Conservation (phyloP, 192 early-diverging fungal genomes). For the Lobosporangium transversale region DNA sequence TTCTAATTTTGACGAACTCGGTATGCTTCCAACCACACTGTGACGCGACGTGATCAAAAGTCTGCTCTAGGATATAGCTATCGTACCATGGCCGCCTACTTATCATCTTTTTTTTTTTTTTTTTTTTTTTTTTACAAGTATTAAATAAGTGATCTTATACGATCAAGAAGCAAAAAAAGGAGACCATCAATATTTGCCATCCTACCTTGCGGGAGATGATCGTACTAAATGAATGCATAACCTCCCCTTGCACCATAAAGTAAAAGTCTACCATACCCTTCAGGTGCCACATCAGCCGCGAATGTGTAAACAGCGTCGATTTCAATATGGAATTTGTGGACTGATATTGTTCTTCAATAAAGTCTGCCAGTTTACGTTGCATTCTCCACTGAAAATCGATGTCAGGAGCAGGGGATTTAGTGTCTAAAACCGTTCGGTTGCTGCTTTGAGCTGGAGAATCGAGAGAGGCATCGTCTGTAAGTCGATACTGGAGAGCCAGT, state of each 20-base stretch:
- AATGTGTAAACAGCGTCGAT: conserved; percentile 20
- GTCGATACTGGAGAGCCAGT: conserved; percentile 16
- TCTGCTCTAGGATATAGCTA: conserved; percentile 27
- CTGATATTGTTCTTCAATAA: conserved; percentile 29
- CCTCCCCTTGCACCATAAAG: conserved; percentile 47
- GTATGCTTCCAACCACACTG: conserved; percentile 21
- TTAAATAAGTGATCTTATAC: too few relatives aligned
- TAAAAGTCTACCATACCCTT: conserved; percentile 44
- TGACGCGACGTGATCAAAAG: conserved; percentile 25
- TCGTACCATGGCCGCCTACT: conserved; percentile 28
- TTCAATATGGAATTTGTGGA: conserved; percentile 24
- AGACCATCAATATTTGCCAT: not conserved
- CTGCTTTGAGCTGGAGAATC: too few relatives aligned
- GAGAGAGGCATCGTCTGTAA: not conserved
- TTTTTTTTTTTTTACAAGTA: too few relatives aligned
- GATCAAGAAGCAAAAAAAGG: too few relatives aligned
- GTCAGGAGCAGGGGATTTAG: too few relatives aligned
- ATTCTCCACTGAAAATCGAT: conserved; percentile 22
- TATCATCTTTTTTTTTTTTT: conserved; percentile 25
- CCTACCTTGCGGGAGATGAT: conserved; percentile 35
- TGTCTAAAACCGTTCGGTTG: too few relatives aligned
- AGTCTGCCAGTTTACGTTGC: conserved; percentile 7
- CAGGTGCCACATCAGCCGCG: conserved; percentile 31
- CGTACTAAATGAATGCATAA: conserved; percentile 30
- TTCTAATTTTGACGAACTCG: conserved; percentile 34